Evolutionary conservation across 495 filamentous ascomycete species (phyloP).

Genomic region (Articulospora tetracladia): DNA sequence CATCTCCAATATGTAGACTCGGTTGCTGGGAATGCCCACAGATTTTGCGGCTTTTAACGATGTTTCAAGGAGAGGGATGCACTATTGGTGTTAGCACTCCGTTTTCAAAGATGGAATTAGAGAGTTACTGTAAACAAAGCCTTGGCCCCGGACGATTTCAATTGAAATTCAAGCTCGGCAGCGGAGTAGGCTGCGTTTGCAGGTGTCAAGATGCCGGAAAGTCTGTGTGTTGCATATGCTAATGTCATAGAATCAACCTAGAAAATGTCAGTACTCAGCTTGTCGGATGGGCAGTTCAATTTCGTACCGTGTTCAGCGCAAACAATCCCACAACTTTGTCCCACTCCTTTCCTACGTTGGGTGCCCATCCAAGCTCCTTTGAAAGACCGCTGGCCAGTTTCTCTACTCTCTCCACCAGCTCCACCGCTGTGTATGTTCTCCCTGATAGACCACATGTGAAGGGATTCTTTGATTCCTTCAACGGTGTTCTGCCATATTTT

Average conservation of each 20-base stretch:
- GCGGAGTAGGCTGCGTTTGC: slow-evolving; percentile 82
- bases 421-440: slow-evolving; percentile 59
- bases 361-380: slow-evolving; percentile 70
- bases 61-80: slow-evolving; percentile 65
- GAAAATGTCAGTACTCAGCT: background rate
- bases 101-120: background rate
- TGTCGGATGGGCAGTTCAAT: background rate
- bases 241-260: slow-evolving; percentile 80
- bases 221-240: slow-evolving; percentile 69
- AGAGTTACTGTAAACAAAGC: slow-evolving; percentile 60
- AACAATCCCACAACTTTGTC: slow-evolving; percentile 81
- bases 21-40: slow-evolving; percentile 64
- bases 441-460: slow-evolving; percentile 82
- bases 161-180: slow-evolving; percentile 72
- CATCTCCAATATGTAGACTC: slow-evolving; percentile 70
- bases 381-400: slow-evolving; percentile 65
- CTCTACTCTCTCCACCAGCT: slow-evolving; percentile 66
- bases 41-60: slow-evolving; percentile 66
- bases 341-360: slow-evolving; percentile 76
- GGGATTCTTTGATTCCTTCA: slow-evolving; percentile 62
- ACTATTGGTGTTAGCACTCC: slow-evolving; percentile 29
- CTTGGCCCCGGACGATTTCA: slow-evolving; percentile 71
- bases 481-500: slow-evolving; percentile 60
- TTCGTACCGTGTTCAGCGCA: slow-evolving; percentile 72
- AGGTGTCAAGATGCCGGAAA: slow-evolving; percentile 72